Conservation (phyloP, 1,139 yeast genomes). For the Debaryomycetaceae sp. region DNA sequence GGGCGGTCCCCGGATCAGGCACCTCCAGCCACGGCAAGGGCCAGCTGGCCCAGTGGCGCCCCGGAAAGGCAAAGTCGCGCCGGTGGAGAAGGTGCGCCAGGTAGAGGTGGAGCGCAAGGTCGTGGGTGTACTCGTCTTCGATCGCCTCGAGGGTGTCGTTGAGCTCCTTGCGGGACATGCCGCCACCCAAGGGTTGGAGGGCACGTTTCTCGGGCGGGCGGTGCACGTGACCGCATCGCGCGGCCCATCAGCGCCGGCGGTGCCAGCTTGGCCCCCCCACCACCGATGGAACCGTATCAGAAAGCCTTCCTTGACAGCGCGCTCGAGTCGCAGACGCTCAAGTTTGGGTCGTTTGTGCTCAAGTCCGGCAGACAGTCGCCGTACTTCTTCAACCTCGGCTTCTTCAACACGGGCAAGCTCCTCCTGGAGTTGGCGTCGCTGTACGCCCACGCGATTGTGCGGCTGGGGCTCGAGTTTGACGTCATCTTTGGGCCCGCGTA, state of each 20-base stretch:
- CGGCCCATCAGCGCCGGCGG: too few species aligned
- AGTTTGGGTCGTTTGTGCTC: slow-evolving; percentile 83
- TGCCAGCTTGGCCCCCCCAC: too few species aligned
- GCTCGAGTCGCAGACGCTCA: slow-evolving; percentile 71
- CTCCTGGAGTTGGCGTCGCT: slow-evolving; percentile 78
- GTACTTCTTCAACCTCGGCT: slow-evolving; percentile 91
- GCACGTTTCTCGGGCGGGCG: too few species aligned
- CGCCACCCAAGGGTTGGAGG: too few species aligned
- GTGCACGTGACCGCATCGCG: too few species aligned
- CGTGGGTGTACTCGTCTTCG: slow-evolving; percentile 42
- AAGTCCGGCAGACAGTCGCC: slow-evolving; percentile 95
- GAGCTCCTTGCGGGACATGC: too few species aligned
- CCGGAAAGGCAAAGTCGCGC: slow-evolving; percentile 36
- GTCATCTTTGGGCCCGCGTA: slow-evolving; percentile 96
- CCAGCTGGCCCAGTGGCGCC: slow-evolving; percentile 41
- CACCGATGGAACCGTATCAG: slow-evolving; percentile 45
- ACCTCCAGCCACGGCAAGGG: slow-evolving; percentile 31
- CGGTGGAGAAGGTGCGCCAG: slow-evolving; percentile 38
- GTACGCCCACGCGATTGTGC: slow-evolving; percentile 83
- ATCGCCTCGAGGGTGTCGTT: slow-evolving; percentile 27
- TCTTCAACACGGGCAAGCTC: slow-evolving; percentile 76
- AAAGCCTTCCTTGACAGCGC: slow-evolving; percentile 75
- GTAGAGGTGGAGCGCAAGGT: slow-evolving; percentile 52
- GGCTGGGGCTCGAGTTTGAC: slow-evolving; percentile 78
- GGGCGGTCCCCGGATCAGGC: slow-evolving; percentile 30